Conservation (phyloP, 257 asterid genomes). For the Solanum bukasovii region DNA sequence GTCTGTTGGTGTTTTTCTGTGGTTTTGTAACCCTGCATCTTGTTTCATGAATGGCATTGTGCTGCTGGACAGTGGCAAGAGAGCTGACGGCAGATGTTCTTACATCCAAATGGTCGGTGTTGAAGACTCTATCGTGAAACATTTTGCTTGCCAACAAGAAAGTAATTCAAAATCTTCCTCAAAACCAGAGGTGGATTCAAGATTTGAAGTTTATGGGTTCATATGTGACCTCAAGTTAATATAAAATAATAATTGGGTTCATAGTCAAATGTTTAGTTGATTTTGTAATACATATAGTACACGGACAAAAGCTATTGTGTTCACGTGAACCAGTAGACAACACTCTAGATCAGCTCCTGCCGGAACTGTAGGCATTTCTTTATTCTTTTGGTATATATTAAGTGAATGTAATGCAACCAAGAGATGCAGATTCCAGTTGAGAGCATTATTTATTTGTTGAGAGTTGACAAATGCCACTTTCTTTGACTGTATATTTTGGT, state of each 20-base stretch:
- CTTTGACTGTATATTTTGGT: background rate
- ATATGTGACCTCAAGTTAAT: background rate
- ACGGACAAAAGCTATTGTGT: background rate
- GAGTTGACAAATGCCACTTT: background rate
- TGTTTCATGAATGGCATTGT: background rate
- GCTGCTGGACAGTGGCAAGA: background rate
- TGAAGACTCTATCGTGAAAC: background rate
- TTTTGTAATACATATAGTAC: background rate
- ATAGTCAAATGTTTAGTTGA: background rate
- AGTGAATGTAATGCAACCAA: background rate
- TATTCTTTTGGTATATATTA: background rate
- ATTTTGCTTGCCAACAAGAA: background rate
- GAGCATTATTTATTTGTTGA: background rate
- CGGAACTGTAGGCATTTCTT: background rate
- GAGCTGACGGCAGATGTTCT: background rate
- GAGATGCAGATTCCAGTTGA: background rate
- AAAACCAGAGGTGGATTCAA: background rate
- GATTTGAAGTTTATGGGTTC: background rate
- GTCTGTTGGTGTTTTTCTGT: background rate
- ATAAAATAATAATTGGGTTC: background rate
- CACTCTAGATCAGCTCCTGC: background rate
- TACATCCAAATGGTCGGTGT: background rate
- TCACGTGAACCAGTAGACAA: background rate
- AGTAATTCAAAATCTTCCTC: background rate
- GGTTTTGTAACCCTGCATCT: background rate